Conservation (phyloP, 164 flowering plant genomes). For the Cinnamomum chago region DNA sequence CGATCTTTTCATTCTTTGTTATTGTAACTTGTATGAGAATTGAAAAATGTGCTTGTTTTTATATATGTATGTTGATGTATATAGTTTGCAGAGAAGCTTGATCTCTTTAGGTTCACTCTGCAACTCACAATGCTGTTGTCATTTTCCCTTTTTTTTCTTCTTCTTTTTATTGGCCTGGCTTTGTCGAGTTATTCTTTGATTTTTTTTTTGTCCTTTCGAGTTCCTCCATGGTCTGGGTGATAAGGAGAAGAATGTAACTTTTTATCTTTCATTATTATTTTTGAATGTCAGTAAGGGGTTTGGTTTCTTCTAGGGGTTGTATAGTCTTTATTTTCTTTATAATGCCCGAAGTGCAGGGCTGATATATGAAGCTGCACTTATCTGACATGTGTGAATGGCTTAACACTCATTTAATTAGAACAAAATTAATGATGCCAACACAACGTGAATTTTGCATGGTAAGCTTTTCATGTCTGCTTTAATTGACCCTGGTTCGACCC, state of each 20-base stretch:
- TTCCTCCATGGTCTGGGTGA: neutral
- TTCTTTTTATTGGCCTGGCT: neutral
- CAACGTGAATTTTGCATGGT: too few species aligned
- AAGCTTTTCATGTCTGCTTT: too few species aligned
- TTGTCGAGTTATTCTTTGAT: slow-evolving; percentile 28
- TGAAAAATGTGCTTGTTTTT: neutral
- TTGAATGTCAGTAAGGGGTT: neutral
- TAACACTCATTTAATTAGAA: too few species aligned
- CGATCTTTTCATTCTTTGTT: slow-evolving; percentile 3
- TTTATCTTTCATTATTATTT: neutral
- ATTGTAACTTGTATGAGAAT: slow-evolving; percentile 14
- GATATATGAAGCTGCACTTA: neutral
- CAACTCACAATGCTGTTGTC: slow-evolving; percentile 1
- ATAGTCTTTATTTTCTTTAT: neutral
- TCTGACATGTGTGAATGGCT: neutral
- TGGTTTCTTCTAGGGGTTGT: neutral
- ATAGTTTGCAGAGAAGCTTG: slow-evolving; percentile 26
- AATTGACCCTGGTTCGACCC: too few species aligned
- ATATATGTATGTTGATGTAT: slow-evolving; percentile 25
- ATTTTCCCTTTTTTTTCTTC: neutral
- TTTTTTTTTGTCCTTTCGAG: neutral
- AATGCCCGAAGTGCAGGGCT: neutral
- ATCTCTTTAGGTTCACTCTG: slow-evolving; percentile 17
- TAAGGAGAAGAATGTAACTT: slow-evolving; percentile 7
- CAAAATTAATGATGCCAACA: too few species aligned